Conservation (phyloP, 108 stramenopile genomes). For the Skeletonema menzelii region DNA sequence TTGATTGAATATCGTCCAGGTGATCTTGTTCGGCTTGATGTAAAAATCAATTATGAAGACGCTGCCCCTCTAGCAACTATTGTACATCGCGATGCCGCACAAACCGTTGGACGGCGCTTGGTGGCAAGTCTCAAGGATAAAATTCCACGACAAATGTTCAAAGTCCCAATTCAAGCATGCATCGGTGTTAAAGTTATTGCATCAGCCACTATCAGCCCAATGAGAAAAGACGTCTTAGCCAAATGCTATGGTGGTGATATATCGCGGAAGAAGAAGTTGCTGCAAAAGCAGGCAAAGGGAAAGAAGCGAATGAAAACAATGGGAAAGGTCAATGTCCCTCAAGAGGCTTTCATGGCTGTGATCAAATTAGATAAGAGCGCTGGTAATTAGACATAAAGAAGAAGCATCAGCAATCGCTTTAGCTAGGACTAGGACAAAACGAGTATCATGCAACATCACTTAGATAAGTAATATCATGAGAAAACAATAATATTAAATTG, state of each 20-base stretch:
- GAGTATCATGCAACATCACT: too few relatives aligned
- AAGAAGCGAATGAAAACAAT: constrained; percentile 99
- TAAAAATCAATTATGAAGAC: constrained; percentile 95
- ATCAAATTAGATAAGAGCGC: constrained; percentile 70
- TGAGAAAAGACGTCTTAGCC: constrained; percentile 99
- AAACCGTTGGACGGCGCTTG: constrained; percentile 77
- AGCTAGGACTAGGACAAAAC: too few relatives aligned
- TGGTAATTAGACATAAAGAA: neutral
- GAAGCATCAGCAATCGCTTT: neutral
- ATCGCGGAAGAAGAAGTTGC: constrained; percentile 96
- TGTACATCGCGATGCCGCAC: constrained; percentile 91
- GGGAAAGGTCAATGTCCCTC: constrained; percentile 97
- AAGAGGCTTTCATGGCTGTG: constrained; percentile 99
- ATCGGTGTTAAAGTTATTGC: constrained; percentile 93
- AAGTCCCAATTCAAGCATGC: constrained; percentile 97
- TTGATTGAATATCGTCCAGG: constrained; percentile 88
- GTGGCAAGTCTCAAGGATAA: constrained; percentile 88
- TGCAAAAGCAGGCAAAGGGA: constrained; percentile 99
- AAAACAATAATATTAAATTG: too few relatives aligned
- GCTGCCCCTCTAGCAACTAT: constrained; percentile 94
- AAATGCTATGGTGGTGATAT: constrained; percentile 99
- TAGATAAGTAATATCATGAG: too few relatives aligned
- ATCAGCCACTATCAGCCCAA: constrained; percentile 84
- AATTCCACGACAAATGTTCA: constrained; percentile 98
- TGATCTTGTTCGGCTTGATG: constrained; percentile 93